Base-by-base conservation (phyloP, 345 rosid species). In the Pugionium cornutum region DNA sequence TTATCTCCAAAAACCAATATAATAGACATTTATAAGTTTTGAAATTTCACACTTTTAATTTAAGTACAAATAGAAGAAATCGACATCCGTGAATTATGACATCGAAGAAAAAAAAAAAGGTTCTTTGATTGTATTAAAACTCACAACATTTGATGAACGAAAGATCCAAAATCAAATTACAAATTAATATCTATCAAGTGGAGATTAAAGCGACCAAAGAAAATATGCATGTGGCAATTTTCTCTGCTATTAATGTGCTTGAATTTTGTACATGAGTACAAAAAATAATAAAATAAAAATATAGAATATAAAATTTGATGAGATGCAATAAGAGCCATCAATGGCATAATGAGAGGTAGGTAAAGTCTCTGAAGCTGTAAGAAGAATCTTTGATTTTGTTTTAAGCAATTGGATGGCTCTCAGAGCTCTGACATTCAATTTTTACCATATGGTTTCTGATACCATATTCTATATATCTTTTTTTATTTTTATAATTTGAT, bases 361-460 rank as follows among this genome's bases (percentile, higher is more conserved):
- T 57, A 36, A 36, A 43, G 69, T 43, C 26, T 53, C 10, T 25
- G 59, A 53, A 4, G 37, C 48, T 46, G 64, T 29, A 57, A 58
- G 28, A 67, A 67, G 65, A 68, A 58, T 68, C 50, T 68, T 40
- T 58, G 27, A 29, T 67, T 46, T 30, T 18, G 18, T 18, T 18
- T 18, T 7, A 26, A 8, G 5, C 35, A 35, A 5, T 9, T 43
- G 10, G 53, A 51, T 52, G 67, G 67, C 53, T 69, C 46, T 62
- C 26, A 49, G 42, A 30, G 34, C 33, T 48, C 72, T 48, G 49
- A 48, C 58, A 58, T 43, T 11, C 42, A 40, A 48, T 58, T 7
- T 18, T 67, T 58, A 58, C 65, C 46, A 27, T 56, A 57, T 37
- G 34, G 72, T 48, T 47, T 49, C 66, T 58, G 66, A 58, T 58